These are phyloP conservation scores for Oryza punctata DNA, from an alignment of 176 grass and related monocot genomes.

Conservation along the genomic window DNA sequence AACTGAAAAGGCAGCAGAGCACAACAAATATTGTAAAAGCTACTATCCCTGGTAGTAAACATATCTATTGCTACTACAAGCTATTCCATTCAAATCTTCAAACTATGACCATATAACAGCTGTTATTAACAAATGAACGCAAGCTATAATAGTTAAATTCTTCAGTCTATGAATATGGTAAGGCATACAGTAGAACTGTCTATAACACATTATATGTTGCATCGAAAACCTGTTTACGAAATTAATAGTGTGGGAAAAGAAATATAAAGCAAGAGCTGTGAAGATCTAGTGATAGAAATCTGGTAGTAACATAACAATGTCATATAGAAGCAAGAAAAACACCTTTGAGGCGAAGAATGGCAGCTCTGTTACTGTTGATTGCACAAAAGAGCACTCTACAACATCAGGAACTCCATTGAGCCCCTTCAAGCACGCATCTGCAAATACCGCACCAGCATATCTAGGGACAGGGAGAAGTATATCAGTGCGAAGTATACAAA, in stretches of 20 bases:
- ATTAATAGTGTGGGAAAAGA: neutral
- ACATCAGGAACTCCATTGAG: constrained; percentile 86
- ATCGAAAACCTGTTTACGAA: neutral
- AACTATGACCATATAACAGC: neutral
- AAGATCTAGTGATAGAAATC: neutral
- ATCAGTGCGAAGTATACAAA: neutral
- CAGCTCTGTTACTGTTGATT: constrained; percentile 83
- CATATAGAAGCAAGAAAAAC: neutral
- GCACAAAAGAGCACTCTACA: constrained; percentile 93
- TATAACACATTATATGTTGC: neutral
- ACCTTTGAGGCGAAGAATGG: constrained; percentile 99
- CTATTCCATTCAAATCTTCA: neutral
- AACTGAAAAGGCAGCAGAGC: neutral
- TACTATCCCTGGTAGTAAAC: neutral
- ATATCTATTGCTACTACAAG: neutral
- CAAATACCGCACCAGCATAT: constrained; percentile 95
- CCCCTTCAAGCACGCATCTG: constrained; percentile 98
- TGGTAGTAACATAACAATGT: neutral
- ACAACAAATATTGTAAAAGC: neutral
- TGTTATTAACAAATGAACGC: neutral
- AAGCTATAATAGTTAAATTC: neutral
- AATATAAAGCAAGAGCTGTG: neutral
- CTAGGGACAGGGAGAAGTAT: constrained; percentile 29
- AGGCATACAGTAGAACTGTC: neutral
- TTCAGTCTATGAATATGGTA: neutral